Conservation (phyloP, 345 rosid species). For the Linum tenue region DNA sequence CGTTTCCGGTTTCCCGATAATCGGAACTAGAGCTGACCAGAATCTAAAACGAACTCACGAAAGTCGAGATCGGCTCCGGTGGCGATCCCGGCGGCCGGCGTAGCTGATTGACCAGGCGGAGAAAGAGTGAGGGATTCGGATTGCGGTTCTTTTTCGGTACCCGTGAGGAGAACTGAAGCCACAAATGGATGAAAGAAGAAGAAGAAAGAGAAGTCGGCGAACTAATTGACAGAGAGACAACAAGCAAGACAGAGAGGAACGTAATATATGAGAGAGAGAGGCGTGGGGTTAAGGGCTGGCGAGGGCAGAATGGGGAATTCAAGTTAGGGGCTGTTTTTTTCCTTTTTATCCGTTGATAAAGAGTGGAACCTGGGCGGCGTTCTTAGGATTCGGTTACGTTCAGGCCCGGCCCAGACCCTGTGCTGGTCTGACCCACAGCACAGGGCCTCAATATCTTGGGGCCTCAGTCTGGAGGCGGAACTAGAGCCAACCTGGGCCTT, state of each 20-base stretch:
- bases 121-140: not conserved
- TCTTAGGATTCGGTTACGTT: too few relatives aligned
- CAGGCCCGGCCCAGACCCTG: too few relatives aligned
- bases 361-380: too few relatives aligned
- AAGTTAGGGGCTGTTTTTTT: too few relatives aligned
- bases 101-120: not conserved
- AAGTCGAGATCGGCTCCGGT: not conserved
- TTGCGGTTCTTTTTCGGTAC: not conserved
- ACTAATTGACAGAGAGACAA: not conserved
- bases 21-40: not conserved
- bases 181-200: too few relatives aligned
- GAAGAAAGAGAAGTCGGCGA: not conserved
- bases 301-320: not conserved
- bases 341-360: too few relatives aligned
- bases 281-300: not conserved
- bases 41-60: too few relatives aligned
- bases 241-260: not conserved
- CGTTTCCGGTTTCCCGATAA: not conserved
- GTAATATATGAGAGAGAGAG: too few relatives aligned
- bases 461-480: too few relatives aligned
- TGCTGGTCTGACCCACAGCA: too few relatives aligned
- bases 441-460: too few relatives aligned
- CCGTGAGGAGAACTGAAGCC: not conserved
- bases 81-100: not conserved
- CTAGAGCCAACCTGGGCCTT: too few relatives aligned